Percentiles rank a stretch among this genome's conserved stretches.
phyloP scores from a whole-genome alignment of 345 rosid genomes.

The Hibiscus syriacus region DNA sequence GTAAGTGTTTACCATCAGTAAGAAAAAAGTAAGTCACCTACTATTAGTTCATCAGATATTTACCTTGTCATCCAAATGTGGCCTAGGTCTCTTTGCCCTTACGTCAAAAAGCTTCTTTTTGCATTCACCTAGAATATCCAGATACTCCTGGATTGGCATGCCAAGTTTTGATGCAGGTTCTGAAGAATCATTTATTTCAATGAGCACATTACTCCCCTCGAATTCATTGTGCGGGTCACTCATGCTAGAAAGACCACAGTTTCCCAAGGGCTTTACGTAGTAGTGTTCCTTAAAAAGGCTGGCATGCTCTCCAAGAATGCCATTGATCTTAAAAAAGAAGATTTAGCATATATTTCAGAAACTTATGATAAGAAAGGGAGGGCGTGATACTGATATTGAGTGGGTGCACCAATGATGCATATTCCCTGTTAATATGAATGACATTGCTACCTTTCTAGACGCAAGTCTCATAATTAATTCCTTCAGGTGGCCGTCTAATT shows the following conservation, averaged over 20 bases:
- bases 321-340: slow-evolving; percentile 49
- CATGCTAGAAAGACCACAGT: slow-evolving; percentile 76
- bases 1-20: slow-evolving; percentile 1
- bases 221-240: slow-evolving; percentile 91
- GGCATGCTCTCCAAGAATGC: slow-evolving; percentile 64
- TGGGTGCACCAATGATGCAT: slow-evolving; percentile 3
- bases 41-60: neutral
- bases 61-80: slow-evolving; percentile 95
- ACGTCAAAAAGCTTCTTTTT: slow-evolving; percentile 63
- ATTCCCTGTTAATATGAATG: neutral
- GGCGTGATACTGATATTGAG: no score
- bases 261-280: slow-evolving; percentile 67
- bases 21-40: slow-evolving; percentile 5
- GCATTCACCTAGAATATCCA: slow-evolving; percentile 66
- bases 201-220: slow-evolving; percentile 68
- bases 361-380: neutral
- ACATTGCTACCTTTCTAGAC: slow-evolving; percentile 16
- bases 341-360: neutral
- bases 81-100: slow-evolving; percentile 65
- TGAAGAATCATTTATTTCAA: slow-evolving; percentile 57
- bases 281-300: slow-evolving; percentile 71
- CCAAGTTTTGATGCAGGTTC: slow-evolving; percentile 58
- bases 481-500: slow-evolving; percentile 21
- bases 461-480: slow-evolving; percentile 19
- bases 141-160: slow-evolving; percentile 52